Evolutionary conservation across 352 stramenopile species (phyloP), one percentile per base, ranked within the genome.

Genomic region (Globisporangium takayamanum): DNA sequence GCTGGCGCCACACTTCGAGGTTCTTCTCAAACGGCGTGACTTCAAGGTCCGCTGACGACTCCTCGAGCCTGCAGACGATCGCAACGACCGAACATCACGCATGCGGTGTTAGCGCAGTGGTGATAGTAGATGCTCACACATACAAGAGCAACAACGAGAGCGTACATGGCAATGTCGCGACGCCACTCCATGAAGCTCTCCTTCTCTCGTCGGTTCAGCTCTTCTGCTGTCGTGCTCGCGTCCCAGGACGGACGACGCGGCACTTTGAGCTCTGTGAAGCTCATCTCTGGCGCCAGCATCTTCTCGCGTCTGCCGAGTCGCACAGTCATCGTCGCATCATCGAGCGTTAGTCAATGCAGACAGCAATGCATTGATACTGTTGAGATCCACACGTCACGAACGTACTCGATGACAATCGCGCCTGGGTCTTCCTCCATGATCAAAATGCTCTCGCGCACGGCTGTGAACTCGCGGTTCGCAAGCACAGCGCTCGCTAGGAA

Each of bases 21-120:
- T 99, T 99, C 78, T 99, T 99, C 79, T 99, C 98, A 67, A 99
- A 99, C 18, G 98, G 98, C 18, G 97, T 99, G 33, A 99, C 95
- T 63, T 93, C 88, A 33, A 91, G 68, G 50, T 86, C 72, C 6
- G 92, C 81, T 7, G 81, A 82, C 18, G 86, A 87, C 55, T 76
- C 70, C 60, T 95, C 86, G 44, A 94, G 57, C 48, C 85, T 94
- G 54, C 5, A 65, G 8, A 6, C 28, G 28, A 33, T 15, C 2
- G 25, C 12, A 20, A 37, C 22, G 18, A 39, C 22, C 44, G 48
- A 6, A 4, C 16, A 42, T 14, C 15, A 25, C 16, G 15, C 25
- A 18, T 5, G 42, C 4, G 20, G 44, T 5, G 30, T 14, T 11
- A 41, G 28, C 28, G 25, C 16, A 52, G 45, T 16, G 25, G 16